Base-by-base conservation (phyloP, 306 rosid genomes). In the Medicago arabica region DNA sequence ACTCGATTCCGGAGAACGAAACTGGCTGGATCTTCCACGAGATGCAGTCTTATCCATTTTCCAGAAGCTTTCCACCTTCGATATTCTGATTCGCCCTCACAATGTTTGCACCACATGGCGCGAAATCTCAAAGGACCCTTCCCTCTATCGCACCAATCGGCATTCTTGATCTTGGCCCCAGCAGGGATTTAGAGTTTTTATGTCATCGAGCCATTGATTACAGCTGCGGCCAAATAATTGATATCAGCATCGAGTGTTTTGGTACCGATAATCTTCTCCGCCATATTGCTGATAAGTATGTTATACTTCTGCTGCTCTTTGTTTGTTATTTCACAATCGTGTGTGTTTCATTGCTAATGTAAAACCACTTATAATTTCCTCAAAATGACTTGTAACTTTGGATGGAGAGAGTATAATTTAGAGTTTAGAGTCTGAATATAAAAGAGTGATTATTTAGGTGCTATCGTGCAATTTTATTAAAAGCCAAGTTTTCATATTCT, bases 101-200 rank as follows among this genome's bases (percentile, higher is more conserved):
- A 12, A 3, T 2, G 96, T 88, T 53, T 92, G 96, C 81, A 61
- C 78, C 6, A 9, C 36, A n/a, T 91, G 97, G 95, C 87, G 86
- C 67, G 58, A 55, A 8, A 77, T 91, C 81, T 75, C 90, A 28
- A 79, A 64, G 76, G 91, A 89, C 19, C 97, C 95, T 39, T 40
- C 53, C 17, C 59, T 85, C 38, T 89, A 89, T 91, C 87, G 90
- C 63, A 21, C 69, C 59, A 67, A 67, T 91, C 65, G 85, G 83
- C 71, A 86, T 91, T 87, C 51, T 9, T 5, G 61, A 78, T 74
- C 74, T 12, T 9, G 15, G 17, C 12, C 18, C 15, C 34, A 25
- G 13, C 0, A 49, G 51, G 61, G 43, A 78, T 21, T 75, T 79
- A 62, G 84, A 28, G 36, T 3, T 13, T 16, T 39, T 89, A 81